phyloP scores from a whole-genome alignment of 106 monocot genomes.

The Dendrobium nobile region DNA sequence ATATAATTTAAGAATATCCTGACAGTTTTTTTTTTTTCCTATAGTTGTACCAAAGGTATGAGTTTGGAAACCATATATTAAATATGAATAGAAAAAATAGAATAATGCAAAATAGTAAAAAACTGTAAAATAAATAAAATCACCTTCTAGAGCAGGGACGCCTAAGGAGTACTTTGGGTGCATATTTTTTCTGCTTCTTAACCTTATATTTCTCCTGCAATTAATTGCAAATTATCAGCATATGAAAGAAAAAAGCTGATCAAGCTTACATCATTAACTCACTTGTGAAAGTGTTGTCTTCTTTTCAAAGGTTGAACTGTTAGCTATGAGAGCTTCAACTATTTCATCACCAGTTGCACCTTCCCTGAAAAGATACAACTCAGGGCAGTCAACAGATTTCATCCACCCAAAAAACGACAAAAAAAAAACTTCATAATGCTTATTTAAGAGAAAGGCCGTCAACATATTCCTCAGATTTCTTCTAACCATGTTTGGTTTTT shows the following conservation, averaged over 20 bases:
- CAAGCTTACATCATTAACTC: slow-evolving; percentile 1
- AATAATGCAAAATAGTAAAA: background rate
- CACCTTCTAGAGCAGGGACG: slow-evolving; percentile 89
- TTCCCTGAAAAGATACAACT: slow-evolving; percentile 35
- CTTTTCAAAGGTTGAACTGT: slow-evolving; percentile 89
- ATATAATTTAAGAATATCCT: too few relatives aligned
- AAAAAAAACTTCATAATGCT: background rate
- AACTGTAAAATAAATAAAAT: slow-evolving; percentile 5
- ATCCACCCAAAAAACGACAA: background rate
- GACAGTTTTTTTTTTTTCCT: too few relatives aligned
- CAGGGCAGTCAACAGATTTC: background rate
- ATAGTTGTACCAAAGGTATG: too few relatives aligned
- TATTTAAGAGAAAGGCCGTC: background rate
- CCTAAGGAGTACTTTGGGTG: slow-evolving; percentile 91
- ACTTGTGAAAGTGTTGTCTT: slow-evolving; percentile 94
- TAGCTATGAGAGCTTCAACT: slow-evolving; percentile 89
- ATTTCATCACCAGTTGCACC: slow-evolving; percentile 87
- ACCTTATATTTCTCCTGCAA: slow-evolving; percentile 90
- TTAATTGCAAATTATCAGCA: slow-evolving; percentile 10
- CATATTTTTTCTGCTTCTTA: slow-evolving; percentile 98
- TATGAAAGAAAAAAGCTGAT: background rate
- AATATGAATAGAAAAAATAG: background rate
- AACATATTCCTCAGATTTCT: background rate
- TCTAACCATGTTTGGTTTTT: background rate
- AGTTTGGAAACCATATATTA: background rate